Percentiles rank a stretch among this genome's conserved stretches.
Conservation (phyloP, 495 filamentous ascomycete species). For the Penicillium soppii region DNA sequence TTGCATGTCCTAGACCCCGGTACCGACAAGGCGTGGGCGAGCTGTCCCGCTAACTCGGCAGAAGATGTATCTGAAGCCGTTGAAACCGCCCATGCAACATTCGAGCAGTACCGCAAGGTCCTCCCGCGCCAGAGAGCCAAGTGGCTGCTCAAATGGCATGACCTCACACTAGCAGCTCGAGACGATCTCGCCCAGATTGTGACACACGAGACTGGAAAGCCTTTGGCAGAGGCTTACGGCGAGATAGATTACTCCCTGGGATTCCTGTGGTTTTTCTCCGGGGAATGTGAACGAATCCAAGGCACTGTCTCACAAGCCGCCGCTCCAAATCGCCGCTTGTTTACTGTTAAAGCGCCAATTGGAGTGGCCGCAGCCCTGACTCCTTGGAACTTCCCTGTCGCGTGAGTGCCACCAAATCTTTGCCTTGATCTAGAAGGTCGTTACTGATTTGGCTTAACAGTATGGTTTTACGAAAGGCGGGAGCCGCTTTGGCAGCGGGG, state of each 20-base stretch:
- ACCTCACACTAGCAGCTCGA: constrained; percentile 47
- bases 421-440: no score
- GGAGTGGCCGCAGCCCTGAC: constrained; percentile 65
- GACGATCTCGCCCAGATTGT: constrained; percentile 60
- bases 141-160: constrained; percentile 60
- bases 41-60: constrained; percentile 57
- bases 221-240: constrained; percentile 54
- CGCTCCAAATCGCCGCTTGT: constrained; percentile 58
- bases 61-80: constrained; percentile 64
- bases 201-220: constrained; percentile 66
- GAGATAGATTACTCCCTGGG: constrained; percentile 61
- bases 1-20: constrained; percentile 55
- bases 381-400: constrained; percentile 65
- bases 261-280: constrained; percentile 66
- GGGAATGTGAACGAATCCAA: constrained; percentile 68
- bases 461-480: constrained; percentile 69
- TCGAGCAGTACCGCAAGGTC: constrained; percentile 58
- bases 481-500: constrained; percentile 68
- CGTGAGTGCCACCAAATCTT: constrained; percentile 11
- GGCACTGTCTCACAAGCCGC: constrained; percentile 57
- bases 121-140: constrained; percentile 62
- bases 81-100: constrained; percentile 57
- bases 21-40: constrained; percentile 61
- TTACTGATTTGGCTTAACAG: no score
- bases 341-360: constrained; percentile 71